Evolutionary conservation across 2,329 filamentous ascomycete genomes (phyloP), one percentile per base, ranked within the genome.

Genomic region (Trichoderma cornu-damae): DNA sequence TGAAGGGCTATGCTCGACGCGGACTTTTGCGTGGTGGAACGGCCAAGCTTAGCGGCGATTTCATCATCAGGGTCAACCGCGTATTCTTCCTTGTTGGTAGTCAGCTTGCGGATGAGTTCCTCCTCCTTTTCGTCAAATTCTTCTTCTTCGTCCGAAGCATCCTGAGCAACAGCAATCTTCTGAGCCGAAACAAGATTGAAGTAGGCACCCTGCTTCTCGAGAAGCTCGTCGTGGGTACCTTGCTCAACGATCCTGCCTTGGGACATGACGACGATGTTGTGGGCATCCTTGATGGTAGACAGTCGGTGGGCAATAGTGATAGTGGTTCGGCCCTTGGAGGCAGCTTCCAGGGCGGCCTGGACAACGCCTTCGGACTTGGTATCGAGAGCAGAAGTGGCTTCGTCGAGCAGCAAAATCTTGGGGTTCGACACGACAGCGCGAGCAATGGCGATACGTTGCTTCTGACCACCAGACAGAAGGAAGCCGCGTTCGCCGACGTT

Each of bases 301-400:
- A 99, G 79, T 64, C 93, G 86, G 75, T 99, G 94, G 44, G 94
- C 94, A 71, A 99, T 97, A 5, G 92, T 90, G 64, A 97, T 96
- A 1, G 94, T 97, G 0, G 94, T 99, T 56, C 94, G 84, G 24
- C 92, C 93, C 61, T 88, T 81, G 1, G 92, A 82, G 22, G 93
- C 94, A 50, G 84, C 87, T 66, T 97, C 92, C 8, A 99, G 79
- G 20, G 94, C 94, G 47, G 90, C 90, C 71, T 97, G 94, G 1
- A 99, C 93, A 11, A 96, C 88, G 40, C 90, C 91, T 74, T 99
- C 94, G 0, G 90, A 95, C 68, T 94, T 93, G 18, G 93, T 96
- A 67, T 99, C 94, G 0, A 99, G 80, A 4, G 91, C 91, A 37
- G 89, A 94, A 0, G 94, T 99, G 4, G 94, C 94, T 72, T 99